Evolutionary conservation across 257 asterid genomes (phyloP).

Genomic region (Nicotiana paniculata): DNA sequence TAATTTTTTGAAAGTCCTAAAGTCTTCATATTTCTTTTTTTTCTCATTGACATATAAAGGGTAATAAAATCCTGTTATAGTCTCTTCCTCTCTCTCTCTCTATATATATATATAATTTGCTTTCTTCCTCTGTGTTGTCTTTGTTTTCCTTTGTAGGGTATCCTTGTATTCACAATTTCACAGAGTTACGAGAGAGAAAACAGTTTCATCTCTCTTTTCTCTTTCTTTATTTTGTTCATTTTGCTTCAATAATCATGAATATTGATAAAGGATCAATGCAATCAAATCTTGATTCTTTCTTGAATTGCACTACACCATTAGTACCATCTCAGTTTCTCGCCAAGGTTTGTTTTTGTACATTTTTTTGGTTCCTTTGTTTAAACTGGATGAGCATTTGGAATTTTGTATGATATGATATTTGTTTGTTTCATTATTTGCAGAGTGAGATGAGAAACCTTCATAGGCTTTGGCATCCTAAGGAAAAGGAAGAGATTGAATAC

Average conservation of each 20-base stretch:
- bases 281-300: slow-evolving; percentile 35
- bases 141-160: slow-evolving; percentile 7
- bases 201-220: slow-evolving; percentile 16
- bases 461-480: slow-evolving; percentile 92
- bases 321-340: slow-evolving; percentile 37
- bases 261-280: slow-evolving; percentile 27
- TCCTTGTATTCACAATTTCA: slow-evolving; percentile 31
- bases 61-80: slow-evolving; percentile 55
- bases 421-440: slow-evolving; percentile 20
- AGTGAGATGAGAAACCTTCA: slow-evolving; percentile 75
- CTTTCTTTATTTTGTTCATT: not conserved
- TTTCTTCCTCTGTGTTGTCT: slow-evolving; percentile 1
- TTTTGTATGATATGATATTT: not conserved
- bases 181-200: slow-evolving; percentile 40
- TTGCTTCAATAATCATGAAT: slow-evolving; percentile 17
- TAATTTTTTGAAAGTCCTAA: slow-evolving; percentile 34
- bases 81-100: slow-evolving; percentile 39
- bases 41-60: slow-evolving; percentile 14
- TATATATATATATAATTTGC: not conserved
- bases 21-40: slow-evolving; percentile 26
- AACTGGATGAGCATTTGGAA: not conserved
- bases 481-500: slow-evolving; percentile 72
- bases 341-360: slow-evolving; percentile 21
- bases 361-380: not conserved
- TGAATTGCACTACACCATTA: slow-evolving; percentile 35